Evolutionary conservation across 495 filamentous ascomycete species (phyloP).

Genomic region (Ascodesmis nigricans): DNA sequence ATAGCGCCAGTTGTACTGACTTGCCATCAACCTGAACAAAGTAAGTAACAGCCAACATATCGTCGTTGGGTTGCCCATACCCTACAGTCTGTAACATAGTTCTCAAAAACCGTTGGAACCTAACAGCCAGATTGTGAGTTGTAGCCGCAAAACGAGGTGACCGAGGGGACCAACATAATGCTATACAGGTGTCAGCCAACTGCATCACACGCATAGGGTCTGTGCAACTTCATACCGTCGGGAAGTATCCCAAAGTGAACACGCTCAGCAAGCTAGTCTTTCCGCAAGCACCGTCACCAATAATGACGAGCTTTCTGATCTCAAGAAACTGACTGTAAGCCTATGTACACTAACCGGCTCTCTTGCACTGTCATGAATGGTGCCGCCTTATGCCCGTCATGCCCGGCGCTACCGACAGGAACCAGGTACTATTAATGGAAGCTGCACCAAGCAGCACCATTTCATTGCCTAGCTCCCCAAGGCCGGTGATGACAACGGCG

Average conservation of each 20-base stretch:
- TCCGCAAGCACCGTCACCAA: slow-evolving; percentile 94
- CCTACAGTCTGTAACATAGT: slow-evolving; percentile 97
- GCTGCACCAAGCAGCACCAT: too few species aligned
- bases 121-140: slow-evolving; percentile 24
- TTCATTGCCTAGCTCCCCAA: too few species aligned
- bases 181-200: slow-evolving; percentile 21
- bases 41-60: slow-evolving; percentile 6
- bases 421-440: too few species aligned
- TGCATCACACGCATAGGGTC: not conserved
- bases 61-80: slow-evolving; percentile 27
- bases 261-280: slow-evolving; percentile 96
- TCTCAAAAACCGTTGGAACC: slow-evolving; percentile 98
- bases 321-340: too few species aligned
- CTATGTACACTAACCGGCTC: too few species aligned
- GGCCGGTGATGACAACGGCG: too few species aligned
- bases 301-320: slow-evolving; percentile 98
- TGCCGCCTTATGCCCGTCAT: too few species aligned
- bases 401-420: too few species aligned
- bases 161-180: slow-evolving; percentile 45
- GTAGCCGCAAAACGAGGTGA: slow-evolving; percentile 1
- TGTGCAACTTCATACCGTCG: slow-evolving; percentile 88
- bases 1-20: slow-evolving; percentile 89
- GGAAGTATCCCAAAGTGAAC: slow-evolving; percentile 95
- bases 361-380: too few species aligned
- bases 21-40: slow-evolving; percentile 44